Conservation (phyloP, 164 flowering plant species). For the Paratinospora sagittata region DNA sequence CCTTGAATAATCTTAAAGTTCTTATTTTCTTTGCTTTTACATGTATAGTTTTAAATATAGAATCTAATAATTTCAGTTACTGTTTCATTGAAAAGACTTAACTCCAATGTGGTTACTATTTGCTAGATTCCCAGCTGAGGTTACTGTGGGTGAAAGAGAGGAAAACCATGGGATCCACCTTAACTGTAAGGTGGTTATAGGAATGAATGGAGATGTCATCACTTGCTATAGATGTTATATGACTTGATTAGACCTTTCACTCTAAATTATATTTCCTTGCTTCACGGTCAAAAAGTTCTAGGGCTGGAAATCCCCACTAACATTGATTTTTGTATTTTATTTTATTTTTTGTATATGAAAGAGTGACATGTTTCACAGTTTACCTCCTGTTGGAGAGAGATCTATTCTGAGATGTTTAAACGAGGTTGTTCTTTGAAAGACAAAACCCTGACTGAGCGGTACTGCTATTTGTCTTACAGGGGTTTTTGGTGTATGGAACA, state of each 20-base stretch:
- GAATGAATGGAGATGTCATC: not conserved
- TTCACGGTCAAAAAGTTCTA: not conserved
- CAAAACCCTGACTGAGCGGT: not conserved
- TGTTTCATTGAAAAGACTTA: conserved; percentile 2
- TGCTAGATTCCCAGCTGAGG: conserved; percentile 12
- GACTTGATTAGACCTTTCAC: conserved; percentile 13
- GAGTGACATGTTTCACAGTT: not conserved
- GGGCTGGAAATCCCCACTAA: not conserved
- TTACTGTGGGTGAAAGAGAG: conserved; percentile 12
- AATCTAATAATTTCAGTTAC: not conserved
- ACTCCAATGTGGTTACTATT: conserved; percentile 8
- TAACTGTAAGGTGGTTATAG: not conserved
- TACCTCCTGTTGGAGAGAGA: not conserved
- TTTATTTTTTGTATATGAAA: no score
- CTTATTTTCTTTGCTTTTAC: not conserved
- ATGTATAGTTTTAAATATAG: not conserved
- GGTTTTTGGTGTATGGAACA: not conserved
- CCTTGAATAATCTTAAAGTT: not conserved
- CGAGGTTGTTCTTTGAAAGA: not conserved
- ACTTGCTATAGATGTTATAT: conserved; percentile 6
- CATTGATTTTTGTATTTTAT: not conserved
- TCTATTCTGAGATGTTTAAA: not conserved
- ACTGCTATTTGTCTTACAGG: not conserved
- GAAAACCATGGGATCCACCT: conserved; percentile 14
- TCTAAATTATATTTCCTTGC: conserved; percentile 21